These are phyloP conservation scores for Piper longum DNA, from an alignment of 164 flowering plant species.

Conservation along the genomic window DNA sequence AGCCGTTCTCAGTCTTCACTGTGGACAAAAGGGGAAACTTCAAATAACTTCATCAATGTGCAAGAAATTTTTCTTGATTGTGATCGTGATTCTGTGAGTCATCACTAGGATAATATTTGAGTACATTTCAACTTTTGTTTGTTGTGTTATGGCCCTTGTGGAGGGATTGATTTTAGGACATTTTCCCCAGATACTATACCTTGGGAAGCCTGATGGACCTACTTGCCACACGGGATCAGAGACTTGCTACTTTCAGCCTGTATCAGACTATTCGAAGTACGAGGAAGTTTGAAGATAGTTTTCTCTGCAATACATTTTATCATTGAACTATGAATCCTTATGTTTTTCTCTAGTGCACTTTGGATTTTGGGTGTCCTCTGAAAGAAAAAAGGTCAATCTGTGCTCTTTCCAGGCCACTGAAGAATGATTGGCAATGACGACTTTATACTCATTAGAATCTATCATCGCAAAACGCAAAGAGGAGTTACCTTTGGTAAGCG, in stretches of 20 bases:
- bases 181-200: conserved; percentile 60
- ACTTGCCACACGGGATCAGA: conserved; percentile 91
- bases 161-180: background rate
- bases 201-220: conserved; percentile 94
- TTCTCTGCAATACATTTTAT: no score
- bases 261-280: conserved; percentile 24
- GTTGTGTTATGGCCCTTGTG: background rate
- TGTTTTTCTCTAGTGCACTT: no score
- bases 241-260: conserved; percentile 76
- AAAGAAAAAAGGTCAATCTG: background rate
- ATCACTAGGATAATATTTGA: background rate
- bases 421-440: conserved; percentile 41
- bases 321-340: no score
- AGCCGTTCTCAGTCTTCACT: conserved; percentile 70
- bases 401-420: conserved; percentile 29
- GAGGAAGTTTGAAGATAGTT: conserved; percentile 23
- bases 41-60: conserved; percentile 73
- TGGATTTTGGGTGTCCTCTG: background rate
- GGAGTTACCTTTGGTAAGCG: conserved; percentile 29
- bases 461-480: conserved; percentile 58
- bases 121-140: background rate
- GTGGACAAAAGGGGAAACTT: conserved; percentile 95
- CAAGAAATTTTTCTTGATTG: conserved; percentile 79
- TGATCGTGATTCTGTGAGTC: conserved; percentile 80
- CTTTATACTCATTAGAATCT: conserved; percentile 63